Base-by-base conservation (phyloP, 768 basidiomycete species). In the Panaeolus papilionaceus region DNA sequence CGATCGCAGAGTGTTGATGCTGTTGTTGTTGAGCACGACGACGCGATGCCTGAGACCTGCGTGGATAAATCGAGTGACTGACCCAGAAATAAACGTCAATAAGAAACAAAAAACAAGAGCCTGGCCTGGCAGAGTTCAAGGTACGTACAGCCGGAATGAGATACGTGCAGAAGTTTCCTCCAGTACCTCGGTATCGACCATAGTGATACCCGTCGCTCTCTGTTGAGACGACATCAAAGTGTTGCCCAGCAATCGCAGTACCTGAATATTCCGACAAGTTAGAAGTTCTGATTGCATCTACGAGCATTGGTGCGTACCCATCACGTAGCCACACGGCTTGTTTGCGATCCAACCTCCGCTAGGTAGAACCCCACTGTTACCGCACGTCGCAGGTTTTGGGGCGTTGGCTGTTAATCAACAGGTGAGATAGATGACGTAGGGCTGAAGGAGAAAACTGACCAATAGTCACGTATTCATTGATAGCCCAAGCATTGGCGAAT, bases 331-430 rank as follows among this genome's bases (percentile, higher is more conserved):
- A 61, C 73, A 75, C 65, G 69, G 51, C 45, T 75, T 75, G 63
- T 75, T 75, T 14, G 75, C 73, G 44, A 74, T 75, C 74, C 73
- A 75, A 3, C 75, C 75, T 6, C 72, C 75, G 4, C 66, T 70
- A 11, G 75, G 72, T 9, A 75, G 69, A 23, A 68, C 9, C 3
- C 73, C 73, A n/a, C 69, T 71, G 42, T 75, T 74, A 12, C 73
- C 73, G 38, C 73, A 75, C 9, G 75, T 71, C 16, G 58, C 67
- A 14, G 73, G 75, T 40, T 75, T 75, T 3, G 72, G 75, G 14
- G 72, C 72, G 49, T 75, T 44, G 16, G 14, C 42, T 44, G 42
- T 12, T 44, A 3, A 44, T 16, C 12, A 1, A 16, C 16, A 4
- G 1, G 3, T 44, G 42, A 44, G 42, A 16, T 16, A 1, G 16